Evolutionary conservation across 2,329 filamentous ascomycete genomes (phyloP).

Genomic region (Nigrospora osmanthi): DNA sequence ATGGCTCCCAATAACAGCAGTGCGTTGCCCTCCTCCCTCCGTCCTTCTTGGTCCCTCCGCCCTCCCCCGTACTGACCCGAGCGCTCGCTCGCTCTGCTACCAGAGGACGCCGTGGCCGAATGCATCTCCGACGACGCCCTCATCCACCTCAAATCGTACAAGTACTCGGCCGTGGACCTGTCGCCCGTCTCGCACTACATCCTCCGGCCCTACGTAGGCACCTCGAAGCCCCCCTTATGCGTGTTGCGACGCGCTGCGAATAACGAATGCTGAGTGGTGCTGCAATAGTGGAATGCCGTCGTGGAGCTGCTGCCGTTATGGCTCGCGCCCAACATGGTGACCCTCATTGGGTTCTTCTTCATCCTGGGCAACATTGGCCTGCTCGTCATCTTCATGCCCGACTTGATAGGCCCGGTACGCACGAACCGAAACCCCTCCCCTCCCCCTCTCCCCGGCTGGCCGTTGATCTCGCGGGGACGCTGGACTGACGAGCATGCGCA

Average conservation of each 20-base stretch:
- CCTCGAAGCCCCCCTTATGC: conserved; percentile 1
- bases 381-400: conserved; percentile 75
- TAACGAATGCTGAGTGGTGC: conserved; percentile 13
- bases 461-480: background rate
- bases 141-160: conserved; percentile 87
- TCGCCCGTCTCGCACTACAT: conserved; percentile 91
- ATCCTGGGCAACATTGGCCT: conserved; percentile 75
- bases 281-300: conserved; percentile 83
- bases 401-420: conserved; percentile 80
- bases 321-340: conserved; percentile 97
- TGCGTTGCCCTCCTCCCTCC: conserved; percentile 7
- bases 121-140: conserved; percentile 87
- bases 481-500: conserved; percentile 5
- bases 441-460: background rate
- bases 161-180: conserved; percentile 96
- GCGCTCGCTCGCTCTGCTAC: background rate
- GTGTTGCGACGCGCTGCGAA: conserved; percentile 2
- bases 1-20: conserved; percentile 32
- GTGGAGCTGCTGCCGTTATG: conserved; percentile 89
- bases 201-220: conserved; percentile 83
- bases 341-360: conserved; percentile 88
- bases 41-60: background rate
- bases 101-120: conserved; percentile 53
- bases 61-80: background rate
- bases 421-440: background rate